phyloP scores from a whole-genome alignment of 2,329 filamentous ascomycete genomes.

The Xylaria sp. region DNA sequence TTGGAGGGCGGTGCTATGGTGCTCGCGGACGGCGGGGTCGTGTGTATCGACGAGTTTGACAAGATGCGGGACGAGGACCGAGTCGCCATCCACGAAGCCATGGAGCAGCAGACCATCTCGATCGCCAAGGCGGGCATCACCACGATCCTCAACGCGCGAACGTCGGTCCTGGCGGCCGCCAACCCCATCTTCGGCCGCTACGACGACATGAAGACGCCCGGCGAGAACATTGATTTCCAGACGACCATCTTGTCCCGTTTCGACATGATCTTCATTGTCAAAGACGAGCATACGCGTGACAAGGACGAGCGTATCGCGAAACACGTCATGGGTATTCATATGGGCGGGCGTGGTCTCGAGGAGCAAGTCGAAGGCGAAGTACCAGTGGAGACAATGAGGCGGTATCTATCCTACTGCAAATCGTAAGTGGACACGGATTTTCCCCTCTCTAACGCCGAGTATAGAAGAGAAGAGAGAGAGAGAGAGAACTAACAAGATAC shows the following conservation, averaged over 20 bases:
- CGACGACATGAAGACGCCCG: conserved; percentile 96
- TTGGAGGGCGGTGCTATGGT: conserved; percentile 99
- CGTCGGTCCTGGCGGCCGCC: conserved; percentile 92
- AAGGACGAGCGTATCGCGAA: conserved; percentile 94
- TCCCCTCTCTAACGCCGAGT: neutral
- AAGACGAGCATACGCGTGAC: conserved; percentile 88
- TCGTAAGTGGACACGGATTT: conserved; percentile 67
- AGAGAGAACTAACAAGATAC: conserved; percentile 39
- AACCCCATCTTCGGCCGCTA: conserved; percentile 98
- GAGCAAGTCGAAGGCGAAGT: conserved; percentile 89
- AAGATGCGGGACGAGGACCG: conserved; percentile 99
- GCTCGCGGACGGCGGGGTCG: conserved; percentile 93
- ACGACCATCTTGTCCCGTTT: conserved; percentile 98
- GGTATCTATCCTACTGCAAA: conserved; percentile 97
- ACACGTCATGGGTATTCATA: conserved; percentile 97
- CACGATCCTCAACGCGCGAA: conserved; percentile 95
- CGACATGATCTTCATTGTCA: conserved; percentile 99
- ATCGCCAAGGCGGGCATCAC: conserved; percentile 99
- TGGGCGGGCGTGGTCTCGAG: conserved; percentile 85
- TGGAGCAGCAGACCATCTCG: conserved; percentile 99
- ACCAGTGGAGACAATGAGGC: conserved; percentile 94
- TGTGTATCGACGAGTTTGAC: conserved; percentile 99
- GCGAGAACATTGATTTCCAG: conserved; percentile 99
- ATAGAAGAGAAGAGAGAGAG: neutral
- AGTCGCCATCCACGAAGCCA: conserved; percentile 98